phyloP scores from a whole-genome alignment of 2,329 filamentous ascomycete genomes.

The Cladosporium sp. region DNA sequence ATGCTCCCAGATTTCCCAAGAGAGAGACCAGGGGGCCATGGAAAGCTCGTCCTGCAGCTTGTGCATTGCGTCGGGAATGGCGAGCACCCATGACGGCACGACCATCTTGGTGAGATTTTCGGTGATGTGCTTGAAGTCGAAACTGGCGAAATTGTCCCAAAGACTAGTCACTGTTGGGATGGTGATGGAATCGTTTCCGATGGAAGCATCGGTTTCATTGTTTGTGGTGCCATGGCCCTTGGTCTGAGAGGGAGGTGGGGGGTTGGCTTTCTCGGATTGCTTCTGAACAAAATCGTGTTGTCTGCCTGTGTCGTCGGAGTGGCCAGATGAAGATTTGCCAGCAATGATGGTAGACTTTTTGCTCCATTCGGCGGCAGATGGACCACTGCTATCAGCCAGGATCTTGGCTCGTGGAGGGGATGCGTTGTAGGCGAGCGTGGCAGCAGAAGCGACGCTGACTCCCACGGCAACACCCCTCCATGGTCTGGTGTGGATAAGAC shows the following conservation, averaged over 20 bases:
- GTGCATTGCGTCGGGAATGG: constrained; percentile 68
- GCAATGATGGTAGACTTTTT: constrained; percentile 1
- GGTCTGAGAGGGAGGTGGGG: neutral
- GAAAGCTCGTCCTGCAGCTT: constrained; percentile 87
- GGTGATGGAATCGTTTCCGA: neutral
- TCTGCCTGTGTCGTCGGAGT: neutral
- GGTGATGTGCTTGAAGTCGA: constrained; percentile 24
- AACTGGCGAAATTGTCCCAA: constrained; percentile 24
- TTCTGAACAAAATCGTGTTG: too few relatives aligned
- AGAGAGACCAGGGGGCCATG: constrained; percentile 79
- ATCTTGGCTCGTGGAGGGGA: neutral
- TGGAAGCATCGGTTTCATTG: neutral
- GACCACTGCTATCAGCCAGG: neutral
- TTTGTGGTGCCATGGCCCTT: neutral
- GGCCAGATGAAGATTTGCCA: neutral
- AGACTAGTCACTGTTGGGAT: constrained; percentile 17
- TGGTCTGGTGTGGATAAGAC: neutral
- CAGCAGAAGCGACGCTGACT: neutral
- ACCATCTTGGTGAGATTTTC: constrained; percentile 43
- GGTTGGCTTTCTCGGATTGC: neutral
- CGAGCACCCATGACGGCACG: constrained; percentile 74
- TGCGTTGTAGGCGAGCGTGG: neutral
- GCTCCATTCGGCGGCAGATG: neutral
- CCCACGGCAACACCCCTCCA: constrained; percentile 4
- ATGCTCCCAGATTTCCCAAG: constrained; percentile 89